Evolutionary conservation across 768 basidiomycete species (phyloP).

Genomic region (Tylopilus subfusipes): DNA sequence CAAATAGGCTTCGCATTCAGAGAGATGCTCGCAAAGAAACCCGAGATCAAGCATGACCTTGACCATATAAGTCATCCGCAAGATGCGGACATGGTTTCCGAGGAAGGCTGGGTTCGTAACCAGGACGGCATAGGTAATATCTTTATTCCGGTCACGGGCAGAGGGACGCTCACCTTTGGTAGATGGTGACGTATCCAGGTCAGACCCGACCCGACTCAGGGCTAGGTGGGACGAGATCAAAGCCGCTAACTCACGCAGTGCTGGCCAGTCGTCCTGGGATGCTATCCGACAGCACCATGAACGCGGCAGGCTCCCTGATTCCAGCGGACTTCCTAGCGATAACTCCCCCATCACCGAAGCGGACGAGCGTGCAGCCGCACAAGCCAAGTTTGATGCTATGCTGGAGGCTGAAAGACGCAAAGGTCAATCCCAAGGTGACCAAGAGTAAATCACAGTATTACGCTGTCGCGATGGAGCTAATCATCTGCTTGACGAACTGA

Average conservation of each 20-base stretch:
- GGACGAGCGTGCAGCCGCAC: constrained; percentile 42
- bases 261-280: constrained; percentile 62
- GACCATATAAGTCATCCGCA: constrained; percentile 2
- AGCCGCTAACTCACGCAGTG: constrained; percentile 42
- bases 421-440: constrained; percentile 21
- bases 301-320: constrained; percentile 24
- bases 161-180: neutral
- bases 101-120: constrained; percentile 15
- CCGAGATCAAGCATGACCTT: constrained; percentile 4
- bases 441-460: neutral
- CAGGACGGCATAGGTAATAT: constrained; percentile 12
- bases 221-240: constrained; percentile 70
- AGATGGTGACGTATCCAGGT: constrained; percentile 5
- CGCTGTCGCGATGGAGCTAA: neutral
- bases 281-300: constrained; percentile 57
- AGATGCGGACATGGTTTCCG: constrained; percentile 8
- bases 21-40: constrained; percentile 22
- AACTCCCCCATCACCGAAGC: constrained; percentile 11
- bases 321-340: constrained; percentile 4
- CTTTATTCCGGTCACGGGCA: neutral
- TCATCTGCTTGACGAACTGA: neutral
- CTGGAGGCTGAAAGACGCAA: constrained; percentile 53
- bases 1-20: constrained; percentile 23
- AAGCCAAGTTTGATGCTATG: constrained; percentile 56
- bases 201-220: constrained; percentile 11